Evolutionary conservation across 2,329 filamentous ascomycete genomes (phyloP), one percentile per base, ranked within the genome.

Genomic region (Atkinsonella texensis): DNA sequence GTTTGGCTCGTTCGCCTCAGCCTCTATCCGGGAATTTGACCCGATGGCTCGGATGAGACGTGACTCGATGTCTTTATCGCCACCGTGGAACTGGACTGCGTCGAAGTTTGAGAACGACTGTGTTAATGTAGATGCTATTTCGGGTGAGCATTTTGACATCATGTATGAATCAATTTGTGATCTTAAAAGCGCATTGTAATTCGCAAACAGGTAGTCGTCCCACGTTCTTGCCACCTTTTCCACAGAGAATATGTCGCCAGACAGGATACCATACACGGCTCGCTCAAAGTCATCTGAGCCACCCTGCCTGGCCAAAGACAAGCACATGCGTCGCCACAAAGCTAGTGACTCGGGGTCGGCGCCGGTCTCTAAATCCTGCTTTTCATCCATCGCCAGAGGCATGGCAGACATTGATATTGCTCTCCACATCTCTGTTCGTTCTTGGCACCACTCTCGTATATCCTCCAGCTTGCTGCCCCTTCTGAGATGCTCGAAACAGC

Each of bases 401-500:
- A 86, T 72, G 17, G 85, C 85, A 20, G 87, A 87, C 61, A 97
- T 79, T 54, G 85, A 87, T 38, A 91, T 78, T 42, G 89, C 89
- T 55, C 91, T 83, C 91, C 91, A 98, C 55, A 84, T 80, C 69
- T 97, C 90, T 10, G 88, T 87, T 53, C 87, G 80, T 60, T 91
- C 86, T 46, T 84, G 74, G 61, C 89, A 95, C 88, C 89, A 96
- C 47, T 90, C 85, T 51, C 82, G 80, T 56, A 97, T 86, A 39
- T 85, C 79, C 9, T 77, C 69, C 69, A 86, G 80, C 55, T 76
- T 81, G 57, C 81, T 83, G n/a, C 93, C 93, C 45, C 89, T 82
- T 47, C 91, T 83, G 49, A 98, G 74, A 74, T 95, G 87, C 65
- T 95, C 89, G 72, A 89, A 97, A 68, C 88, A 93, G n/a, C 87